A percentile compares a stretch with the other conserved stretches of the same genome.
These are phyloP conservation scores for Colletotrichum coccodes DNA, from an alignment of 2,329 filamentous ascomycete species.

Conservation along the genomic window DNA sequence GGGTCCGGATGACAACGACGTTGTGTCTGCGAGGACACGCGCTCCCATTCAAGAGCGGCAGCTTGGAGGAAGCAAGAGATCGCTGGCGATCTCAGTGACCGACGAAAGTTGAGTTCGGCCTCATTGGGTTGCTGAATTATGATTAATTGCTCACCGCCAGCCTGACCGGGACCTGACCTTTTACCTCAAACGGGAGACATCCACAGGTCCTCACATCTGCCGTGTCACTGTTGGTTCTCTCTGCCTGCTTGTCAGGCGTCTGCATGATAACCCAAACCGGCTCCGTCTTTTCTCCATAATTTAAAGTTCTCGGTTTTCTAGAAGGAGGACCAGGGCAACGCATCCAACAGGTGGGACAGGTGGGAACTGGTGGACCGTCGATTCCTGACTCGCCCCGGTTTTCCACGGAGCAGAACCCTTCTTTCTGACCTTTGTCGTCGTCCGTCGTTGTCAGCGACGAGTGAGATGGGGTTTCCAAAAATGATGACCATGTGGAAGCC, in stretches of 20 bases:
- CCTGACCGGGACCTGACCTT: slow-evolving; percentile 27
- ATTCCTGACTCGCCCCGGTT: slow-evolving; percentile 24
- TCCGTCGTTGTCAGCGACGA: slow-evolving; percentile 25
- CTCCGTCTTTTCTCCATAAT: slow-evolving; percentile 8
- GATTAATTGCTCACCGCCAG: slow-evolving; percentile 12
- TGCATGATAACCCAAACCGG: slow-evolving; percentile 29
- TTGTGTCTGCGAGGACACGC: neutral
- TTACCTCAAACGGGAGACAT: slow-evolving; percentile 28
- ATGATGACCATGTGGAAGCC: slow-evolving; percentile 34
- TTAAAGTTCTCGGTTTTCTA: slow-evolving; percentile 32
- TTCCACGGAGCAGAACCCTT: slow-evolving; percentile 27
- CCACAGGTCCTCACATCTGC: neutral
- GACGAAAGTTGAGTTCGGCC: neutral
- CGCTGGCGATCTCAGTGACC: neutral
- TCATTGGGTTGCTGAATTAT: neutral
- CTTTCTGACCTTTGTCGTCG: slow-evolving; percentile 12
- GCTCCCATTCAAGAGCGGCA: neutral
- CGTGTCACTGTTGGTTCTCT: slow-evolving; percentile 19
- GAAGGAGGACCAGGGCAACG: slow-evolving; percentile 15
- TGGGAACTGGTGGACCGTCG: slow-evolving; percentile 28
- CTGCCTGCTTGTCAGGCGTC: slow-evolving; percentile 26
- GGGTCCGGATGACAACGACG: slow-evolving; percentile 3
- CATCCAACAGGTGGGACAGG: slow-evolving; percentile 21
- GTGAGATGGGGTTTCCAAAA: slow-evolving; percentile 29
- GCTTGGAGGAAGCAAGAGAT: neutral